Conservation (phyloP, 108 stramenopile genomes). For the Parietichytrium sp. region DNA sequence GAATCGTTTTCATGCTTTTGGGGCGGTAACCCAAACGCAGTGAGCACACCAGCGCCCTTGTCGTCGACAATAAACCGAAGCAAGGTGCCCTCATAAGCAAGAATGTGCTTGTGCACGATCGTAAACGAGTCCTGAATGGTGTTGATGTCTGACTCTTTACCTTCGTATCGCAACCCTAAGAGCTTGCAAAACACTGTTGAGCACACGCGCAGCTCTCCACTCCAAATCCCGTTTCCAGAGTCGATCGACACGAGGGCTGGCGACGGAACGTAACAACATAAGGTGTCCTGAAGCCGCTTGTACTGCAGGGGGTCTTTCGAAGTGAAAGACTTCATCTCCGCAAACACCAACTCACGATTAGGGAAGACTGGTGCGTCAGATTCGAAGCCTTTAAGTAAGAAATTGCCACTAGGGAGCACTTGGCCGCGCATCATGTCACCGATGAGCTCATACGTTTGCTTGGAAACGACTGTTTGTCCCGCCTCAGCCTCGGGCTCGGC, state of each 20-base stretch:
- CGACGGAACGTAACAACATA: neutral
- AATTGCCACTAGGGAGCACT: neutral
- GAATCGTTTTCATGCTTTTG: constrained; percentile 57
- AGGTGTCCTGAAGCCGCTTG: neutral
- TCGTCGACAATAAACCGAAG: constrained; percentile 68
- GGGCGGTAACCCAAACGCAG: constrained; percentile 62
- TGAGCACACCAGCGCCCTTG: constrained; percentile 65
- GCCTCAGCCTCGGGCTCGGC: constrained; percentile 43
- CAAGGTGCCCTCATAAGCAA: constrained; percentile 57
- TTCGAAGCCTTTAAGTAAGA: neutral
- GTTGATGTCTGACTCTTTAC: neutral
- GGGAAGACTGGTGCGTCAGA: too few relatives aligned
- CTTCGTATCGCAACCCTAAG: constrained; percentile 22
- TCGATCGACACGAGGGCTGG: neutral
- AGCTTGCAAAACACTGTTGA: constrained; percentile 1
- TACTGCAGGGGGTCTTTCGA: neutral
- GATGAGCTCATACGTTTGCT: neutral
- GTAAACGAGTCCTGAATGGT: neutral
- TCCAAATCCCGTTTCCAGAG: constrained; percentile 24
- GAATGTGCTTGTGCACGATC: constrained; percentile 47
- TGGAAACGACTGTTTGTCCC: constrained; percentile 33
- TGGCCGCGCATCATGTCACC: constrained; percentile 34
- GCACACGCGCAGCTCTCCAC: constrained; percentile 18
- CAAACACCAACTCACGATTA: neutral
- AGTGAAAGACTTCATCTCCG: constrained; percentile 1